These are phyloP conservation scores for Alternaria ethzedia DNA, from an alignment of 2,329 filamentous ascomycete genomes.

Conservation along the genomic window DNA sequence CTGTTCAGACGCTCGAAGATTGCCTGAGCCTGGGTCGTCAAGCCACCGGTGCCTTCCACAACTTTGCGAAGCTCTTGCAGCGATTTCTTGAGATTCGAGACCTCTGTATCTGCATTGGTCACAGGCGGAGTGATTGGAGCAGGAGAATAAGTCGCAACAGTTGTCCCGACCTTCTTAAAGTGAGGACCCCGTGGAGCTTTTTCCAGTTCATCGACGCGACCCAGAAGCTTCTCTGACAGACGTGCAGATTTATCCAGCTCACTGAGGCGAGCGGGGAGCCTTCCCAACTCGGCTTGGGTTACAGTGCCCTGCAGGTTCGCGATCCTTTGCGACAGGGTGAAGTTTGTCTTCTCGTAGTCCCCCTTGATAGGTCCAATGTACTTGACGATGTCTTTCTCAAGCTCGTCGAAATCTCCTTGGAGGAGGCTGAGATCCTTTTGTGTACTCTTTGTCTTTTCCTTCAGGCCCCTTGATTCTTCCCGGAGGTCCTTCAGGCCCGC, in stretches of 20 bases:
- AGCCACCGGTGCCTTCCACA: neutral
- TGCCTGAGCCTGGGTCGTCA: neutral
- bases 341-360: neutral
- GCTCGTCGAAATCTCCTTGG: neutral
- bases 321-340: neutral
- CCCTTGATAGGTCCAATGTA: neutral
- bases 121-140: neutral
- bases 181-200: neutral
- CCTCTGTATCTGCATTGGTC: neutral
- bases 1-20: neutral
- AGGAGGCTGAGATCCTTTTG: neutral
- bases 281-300: neutral
- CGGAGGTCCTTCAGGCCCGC: neutral
- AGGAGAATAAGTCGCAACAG: neutral
- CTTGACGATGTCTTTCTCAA: neutral
- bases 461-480: neutral
- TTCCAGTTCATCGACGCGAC: neutral
- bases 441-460: neutral
- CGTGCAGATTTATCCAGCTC: neutral
- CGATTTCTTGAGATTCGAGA: neutral
- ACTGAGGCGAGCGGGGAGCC: neutral
- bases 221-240: neutral
- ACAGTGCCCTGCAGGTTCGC: neutral
- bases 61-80: neutral
- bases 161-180: neutral